Evolutionary conservation across 148 eudicot genomes (phyloP), one percentile per base, ranked within the genome.

Genomic region (Diospyros lotus): DNA sequence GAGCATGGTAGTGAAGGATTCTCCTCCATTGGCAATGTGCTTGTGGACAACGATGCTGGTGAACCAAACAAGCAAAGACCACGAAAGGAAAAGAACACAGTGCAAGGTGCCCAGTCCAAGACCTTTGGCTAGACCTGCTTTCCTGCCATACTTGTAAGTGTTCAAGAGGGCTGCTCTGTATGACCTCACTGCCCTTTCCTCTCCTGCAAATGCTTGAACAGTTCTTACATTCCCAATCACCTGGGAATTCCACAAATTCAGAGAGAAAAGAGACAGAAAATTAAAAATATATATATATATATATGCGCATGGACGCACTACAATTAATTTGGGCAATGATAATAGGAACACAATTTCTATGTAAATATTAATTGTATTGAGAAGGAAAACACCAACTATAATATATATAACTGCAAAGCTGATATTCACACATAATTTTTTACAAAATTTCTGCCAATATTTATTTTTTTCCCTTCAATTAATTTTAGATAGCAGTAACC

Each of bases 1-100:
- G 86, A 93, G 96, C 99, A 95, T 95, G 65, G 99, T 95, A 82
- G 99, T 95, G 86, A 95, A 95, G 48, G 97, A 89, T 9, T 95
- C 90, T 58, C 97, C 99, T 67, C 99, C 99, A 85, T 89, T 89
- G 50, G 97, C 96, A 51, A 91, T 86, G 58, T 73, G 68, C 88
- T 93, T 95, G 79, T 95, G 99, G 66, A 93, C 98, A 75, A 87
- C 86, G 15, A 92, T 74, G 83, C 99, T 95, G 17, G 98, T 93
- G 78, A 80, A 95, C 99, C 99, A 95, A 58, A 95, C 93, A 64
- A 95, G 99, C 89, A 95, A 88, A 38, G 97, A 81, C 99, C 99
- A 95, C 2, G 97, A 95, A 55, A 95, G 93, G 73, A 93, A 95
- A 62, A 95, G 93, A 56, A 95, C 97, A 72, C 85, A 89, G 64